phyloP scores from a whole-genome alignment of 257 asterid species.

The Echium plantagineum region DNA sequence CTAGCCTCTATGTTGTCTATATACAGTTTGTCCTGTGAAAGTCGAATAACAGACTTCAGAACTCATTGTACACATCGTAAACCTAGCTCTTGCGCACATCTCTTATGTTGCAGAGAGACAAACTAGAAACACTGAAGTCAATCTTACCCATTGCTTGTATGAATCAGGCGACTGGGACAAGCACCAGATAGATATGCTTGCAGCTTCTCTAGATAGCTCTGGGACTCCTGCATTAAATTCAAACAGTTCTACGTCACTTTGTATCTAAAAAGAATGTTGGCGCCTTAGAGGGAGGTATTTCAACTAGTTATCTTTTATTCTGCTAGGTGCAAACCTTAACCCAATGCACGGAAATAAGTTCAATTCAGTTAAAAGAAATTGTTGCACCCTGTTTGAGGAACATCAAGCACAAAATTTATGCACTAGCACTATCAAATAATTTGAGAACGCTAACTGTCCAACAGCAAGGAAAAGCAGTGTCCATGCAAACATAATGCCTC shows the following conservation, averaged over 20 bases:
- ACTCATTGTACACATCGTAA: neutral
- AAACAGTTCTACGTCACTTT: neutral
- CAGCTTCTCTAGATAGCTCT: conserved; percentile 57
- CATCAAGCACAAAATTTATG: neutral
- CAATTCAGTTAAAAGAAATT: neutral
- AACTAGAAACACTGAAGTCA: neutral
- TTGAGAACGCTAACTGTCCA: neutral
- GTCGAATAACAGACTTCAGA: conserved; percentile 6
- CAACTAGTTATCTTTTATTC: neutral
- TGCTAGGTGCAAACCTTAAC: neutral
- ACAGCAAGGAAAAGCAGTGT: neutral
- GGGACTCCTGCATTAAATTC: conserved; percentile 45
- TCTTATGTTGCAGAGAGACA: neutral
- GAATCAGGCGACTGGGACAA: conserved; percentile 68
- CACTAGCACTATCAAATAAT: too few relatives aligned
- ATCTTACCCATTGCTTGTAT: conserved; percentile 75
- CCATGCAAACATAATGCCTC: neutral
- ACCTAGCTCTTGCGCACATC: neutral
- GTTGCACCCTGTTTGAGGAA: neutral
- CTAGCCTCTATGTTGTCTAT: conserved; percentile 54
- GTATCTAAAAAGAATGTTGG: neutral
- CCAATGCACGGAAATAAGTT: neutral
- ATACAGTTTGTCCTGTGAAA: conserved; percentile 49
- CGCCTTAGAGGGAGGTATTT: neutral
- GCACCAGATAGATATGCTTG: conserved; percentile 61